These are phyloP conservation scores for Populus alba DNA, from an alignment of 345 rosid species.

Conservation along the genomic window DNA sequence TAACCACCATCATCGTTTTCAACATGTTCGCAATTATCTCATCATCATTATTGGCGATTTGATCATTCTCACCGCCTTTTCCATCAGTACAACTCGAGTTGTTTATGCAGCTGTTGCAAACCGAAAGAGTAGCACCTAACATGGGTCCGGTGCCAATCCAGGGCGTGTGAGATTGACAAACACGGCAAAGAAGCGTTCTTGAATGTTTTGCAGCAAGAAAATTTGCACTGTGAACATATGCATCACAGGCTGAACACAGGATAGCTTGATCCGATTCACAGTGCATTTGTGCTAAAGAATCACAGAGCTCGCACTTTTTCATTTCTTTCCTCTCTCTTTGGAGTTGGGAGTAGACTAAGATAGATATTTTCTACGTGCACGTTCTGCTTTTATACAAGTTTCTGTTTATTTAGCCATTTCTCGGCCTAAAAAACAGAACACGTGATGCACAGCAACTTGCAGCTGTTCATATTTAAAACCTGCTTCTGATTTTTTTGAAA, in stretches of 20 bases:
- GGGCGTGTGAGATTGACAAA: constrained; percentile 22
- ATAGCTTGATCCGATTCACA: constrained; percentile 30
- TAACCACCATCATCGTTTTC: background rate
- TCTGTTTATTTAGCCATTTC: background rate
- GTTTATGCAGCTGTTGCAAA: constrained; percentile 10
- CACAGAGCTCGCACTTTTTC: constrained; percentile 23
- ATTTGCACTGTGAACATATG: constrained; percentile 20
- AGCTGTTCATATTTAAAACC: constrained; percentile 2
- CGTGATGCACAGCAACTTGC: constrained; percentile 31
- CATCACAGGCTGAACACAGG: constrained; percentile 21
- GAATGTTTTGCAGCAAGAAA: constrained; percentile 27
- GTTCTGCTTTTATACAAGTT: constrained; percentile 14
- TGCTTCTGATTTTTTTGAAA: too few species aligned
- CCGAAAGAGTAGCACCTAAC: constrained; percentile 12
- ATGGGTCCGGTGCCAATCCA: constrained; percentile 23
- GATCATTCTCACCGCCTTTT: background rate
- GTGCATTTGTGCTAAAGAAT: constrained; percentile 15
- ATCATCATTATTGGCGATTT: background rate
- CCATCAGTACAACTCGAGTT: constrained; percentile 2
- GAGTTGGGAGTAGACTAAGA: background rate
- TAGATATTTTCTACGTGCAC: background rate
- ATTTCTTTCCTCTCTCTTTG: background rate
- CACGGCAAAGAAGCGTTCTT: constrained; percentile 24
- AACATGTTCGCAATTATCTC: background rate
- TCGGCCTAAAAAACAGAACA: constrained; percentile 11